Evolutionary conservation across 2,329 filamentous ascomycete genomes (phyloP), one percentile per base, ranked within the genome.

Genomic region (Claviceps africana): DNA sequence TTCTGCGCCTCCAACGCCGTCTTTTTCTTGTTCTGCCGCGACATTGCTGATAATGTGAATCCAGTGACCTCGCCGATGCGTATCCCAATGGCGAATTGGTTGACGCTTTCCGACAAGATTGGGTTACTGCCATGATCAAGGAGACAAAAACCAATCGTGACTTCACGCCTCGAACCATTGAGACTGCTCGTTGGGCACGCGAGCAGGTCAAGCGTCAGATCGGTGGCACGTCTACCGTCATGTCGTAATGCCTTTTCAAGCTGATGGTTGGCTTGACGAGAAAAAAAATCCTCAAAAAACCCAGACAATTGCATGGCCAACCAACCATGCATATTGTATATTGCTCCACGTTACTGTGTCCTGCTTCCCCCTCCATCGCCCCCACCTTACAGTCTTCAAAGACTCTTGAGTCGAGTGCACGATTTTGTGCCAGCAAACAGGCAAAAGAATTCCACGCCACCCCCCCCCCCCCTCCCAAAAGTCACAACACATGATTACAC

Each of bases 131-230:
- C 30, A 85, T 98, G 75, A 90, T 96, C 64, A 90, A 91, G 71
- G 90, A 97, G 68, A 91, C 88, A 47, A 86, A 90, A 63, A 79
- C 81, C 54, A 96, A 93, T 75, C 84, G 87, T 60, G 90, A 97
- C 47, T 96, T 87, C 73, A 78, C 83, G 60, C 64, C 79, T 30
- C 86, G 90, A 57, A 98, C 93, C 3, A 84, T 93, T 58, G 88
- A 96, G 59, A 97, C 93, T 47, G 93, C 93, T 65, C 86, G 91
- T 62, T 98, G 93, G 93, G 90, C 93, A 57, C 85, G 91, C 55
- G 93, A 97, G 71, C 89, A 96, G 68, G 90, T 97, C 67, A 97
- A 96, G 78, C 86, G 88, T 62, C 93, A 98, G 70, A 71, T 83
- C 50, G 77, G 78, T 54, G 78, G 78, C 57, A 48, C 66, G 64